Base-by-base conservation (phyloP, 2,329 filamentous ascomycete species). In the Drechslera avenae region DNA sequence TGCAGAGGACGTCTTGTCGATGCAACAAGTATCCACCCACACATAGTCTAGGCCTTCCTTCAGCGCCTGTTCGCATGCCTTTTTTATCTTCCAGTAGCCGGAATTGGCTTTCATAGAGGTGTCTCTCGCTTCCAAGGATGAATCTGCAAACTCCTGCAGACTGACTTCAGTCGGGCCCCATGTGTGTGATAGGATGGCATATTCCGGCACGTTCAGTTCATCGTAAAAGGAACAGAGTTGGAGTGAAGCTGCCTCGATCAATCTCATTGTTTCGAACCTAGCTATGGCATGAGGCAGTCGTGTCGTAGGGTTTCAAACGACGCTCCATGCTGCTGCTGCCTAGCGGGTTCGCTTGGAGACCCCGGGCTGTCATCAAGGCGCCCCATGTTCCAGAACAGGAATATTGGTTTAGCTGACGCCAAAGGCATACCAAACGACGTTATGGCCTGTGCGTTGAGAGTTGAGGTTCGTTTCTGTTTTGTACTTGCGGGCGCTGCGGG, bases 121-220 rank as follows among this genome's bases (percentile, higher is more conserved):
- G 35, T 46, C 5, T 10, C 23, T 17, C 28, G 16, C 13, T 4
- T 3, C 3, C 14, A 18, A 21, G 34, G 32, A 41, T 6, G 9
- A 4, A 12, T 55, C 12, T 4, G 40, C 31, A 37, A 55, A 59
- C 7, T 61, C 34, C 33, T 59, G 39, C n/a, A 61, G 42, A 7
- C 39, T 56, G 23, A 62, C 37, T 50, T 64, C 60, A 1, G 37
- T 23, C 1, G 17, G 14, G 23, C 47, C 46, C 58, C 58, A 63
- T 1, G 53, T 63, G 37, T 64, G 58, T 5, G 52, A 54, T 1
- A 64, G 52, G 13, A 64, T 63, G n/a, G 58, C 62, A 42, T 62
- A 63, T 1, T 32, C 35, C 3, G 59, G 57, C n/a, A 53, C 26
- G 3, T n/a, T 23, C 1, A 43, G 16, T 6, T 55, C 59, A 23